Evolutionary conservation across 2,329 filamentous ascomycete species (phyloP), one percentile per base, ranked within the genome.

Genomic region (Hymenoscyphus fraxineus): DNA sequence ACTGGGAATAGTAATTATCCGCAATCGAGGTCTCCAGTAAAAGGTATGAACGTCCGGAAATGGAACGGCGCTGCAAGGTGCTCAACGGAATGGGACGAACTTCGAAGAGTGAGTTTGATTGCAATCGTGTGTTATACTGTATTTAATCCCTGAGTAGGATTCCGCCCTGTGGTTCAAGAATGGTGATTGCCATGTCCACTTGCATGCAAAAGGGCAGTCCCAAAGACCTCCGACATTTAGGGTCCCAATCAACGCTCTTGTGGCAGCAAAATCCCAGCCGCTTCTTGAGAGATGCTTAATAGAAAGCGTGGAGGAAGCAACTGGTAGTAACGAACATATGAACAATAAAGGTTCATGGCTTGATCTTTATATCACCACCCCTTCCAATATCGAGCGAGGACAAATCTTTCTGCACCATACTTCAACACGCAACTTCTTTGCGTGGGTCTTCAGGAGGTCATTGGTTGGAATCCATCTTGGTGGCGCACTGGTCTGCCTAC

Each of bases 381-480:
- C 89, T 0, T 73, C 81, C 1, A 76, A 78, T 40, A 76, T 80
- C 4, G 80, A 83, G 58, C 81, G 82, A 68, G 79, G 82, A 3
- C 81, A 87, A 66, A 78, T 83, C 0, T 85, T 86, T 69, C 76
- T 80, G 44, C 89, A 89, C 74, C 88, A 92, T 70, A 73, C 92
- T 5, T 85, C 87, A 1, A 90, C 86, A 2, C 83, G 91, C 15
- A 94, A 94, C 72, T 85, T 92, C 70, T 88, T 93, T 65, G 90
- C 91, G 3, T 93, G 88, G 80, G 75, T 91, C 1, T 83, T 85
- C 64, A 80, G 84, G 2, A 83, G 83, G 65, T 85, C 90, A 0
- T 73, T 93, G 40, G 90, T 92, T 1, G 91, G 90, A 6, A 78
- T 82, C 41, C 82, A 85, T 61, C 81, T 95, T 19, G 89, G 90